Evolutionary conservation across 1,284 basidiomycete genomes (phyloP).

Genomic region (Ceratobasidium sp.): DNA sequence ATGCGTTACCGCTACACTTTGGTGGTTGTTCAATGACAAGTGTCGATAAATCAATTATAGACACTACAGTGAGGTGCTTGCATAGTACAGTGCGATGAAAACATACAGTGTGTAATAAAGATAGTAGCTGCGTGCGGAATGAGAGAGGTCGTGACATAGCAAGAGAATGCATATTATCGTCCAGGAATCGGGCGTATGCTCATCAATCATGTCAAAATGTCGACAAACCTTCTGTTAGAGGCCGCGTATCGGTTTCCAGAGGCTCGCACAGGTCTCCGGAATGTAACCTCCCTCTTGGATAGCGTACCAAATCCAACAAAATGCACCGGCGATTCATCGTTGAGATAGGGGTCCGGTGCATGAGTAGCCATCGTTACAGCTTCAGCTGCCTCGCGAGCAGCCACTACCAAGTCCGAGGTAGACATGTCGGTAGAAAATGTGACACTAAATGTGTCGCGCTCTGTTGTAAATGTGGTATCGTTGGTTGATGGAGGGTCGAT

Average conservation of each 20-base stretch:
- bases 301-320: constrained; percentile 27
- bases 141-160: not conserved
- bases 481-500: not conserved
- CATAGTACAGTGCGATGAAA: not conserved
- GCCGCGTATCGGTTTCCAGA: constrained; percentile 29
- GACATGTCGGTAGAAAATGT: constrained; percentile 28
- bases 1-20: constrained; percentile 25
- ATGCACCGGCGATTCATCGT: constrained; percentile 10
- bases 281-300: constrained; percentile 23
- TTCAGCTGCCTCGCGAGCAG: constrained; percentile 40
- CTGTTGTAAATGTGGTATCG: not conserved
- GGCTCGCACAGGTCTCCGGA: constrained; percentile 28
- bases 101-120: constrained; percentile 22
- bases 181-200: not conserved
- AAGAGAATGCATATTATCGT: not conserved
- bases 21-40: not conserved
- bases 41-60: constrained; percentile 29
- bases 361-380: not conserved
- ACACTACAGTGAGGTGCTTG: not conserved
- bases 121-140: not conserved
- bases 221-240: constrained; percentile 28
- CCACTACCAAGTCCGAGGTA: constrained; percentile 27
- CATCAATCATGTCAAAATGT: constrained; percentile 34
- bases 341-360: constrained; percentile 4
- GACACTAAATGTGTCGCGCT: not conserved